These are phyloP conservation scores for Helotiales sp. DNA, from an alignment of 2,329 filamentous ascomycete genomes.

Conservation along the genomic window DNA sequence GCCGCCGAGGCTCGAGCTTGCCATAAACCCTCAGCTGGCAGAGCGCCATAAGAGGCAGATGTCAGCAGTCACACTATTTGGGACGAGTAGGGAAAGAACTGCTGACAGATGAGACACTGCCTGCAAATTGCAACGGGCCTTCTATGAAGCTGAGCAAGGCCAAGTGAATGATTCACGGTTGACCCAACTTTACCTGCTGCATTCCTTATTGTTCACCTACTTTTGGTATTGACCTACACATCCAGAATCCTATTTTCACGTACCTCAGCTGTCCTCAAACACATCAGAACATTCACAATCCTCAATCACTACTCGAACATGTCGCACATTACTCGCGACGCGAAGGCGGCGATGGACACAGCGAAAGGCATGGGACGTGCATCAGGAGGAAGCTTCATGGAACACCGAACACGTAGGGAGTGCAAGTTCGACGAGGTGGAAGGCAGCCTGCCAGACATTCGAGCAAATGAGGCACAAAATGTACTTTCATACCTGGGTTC, in stretches of 20 bases:
- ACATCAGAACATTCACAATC: not conserved
- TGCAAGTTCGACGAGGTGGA: constrained; percentile 52
- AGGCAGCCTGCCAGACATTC: constrained; percentile 43
- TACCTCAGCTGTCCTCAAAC: not conserved
- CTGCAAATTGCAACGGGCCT: not conserved
- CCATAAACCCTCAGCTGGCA: not conserved
- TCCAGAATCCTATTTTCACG: not conserved
- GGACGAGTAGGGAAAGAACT: not conserved
- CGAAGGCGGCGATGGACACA: constrained; percentile 10
- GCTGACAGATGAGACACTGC: not conserved
- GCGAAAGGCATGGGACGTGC: constrained; percentile 4
- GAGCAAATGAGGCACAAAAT: constrained; percentile 29
- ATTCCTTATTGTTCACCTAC: not conserved
- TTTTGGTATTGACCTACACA: not conserved
- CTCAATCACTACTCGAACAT: constrained; percentile 3
- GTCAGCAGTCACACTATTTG: not conserved
- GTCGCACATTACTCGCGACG: constrained; percentile 16
- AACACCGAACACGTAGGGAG: constrained; percentile 49
- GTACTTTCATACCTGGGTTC: constrained; percentile 52
- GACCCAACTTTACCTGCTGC: not conserved
- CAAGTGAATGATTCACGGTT: not conserved
- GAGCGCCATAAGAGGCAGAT: not conserved
- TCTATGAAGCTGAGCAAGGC: not conserved
- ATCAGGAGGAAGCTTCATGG: constrained; percentile 39
- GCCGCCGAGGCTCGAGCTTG: not conserved